Evolutionary conservation across 2,329 filamentous ascomycete genomes (phyloP).

Genomic region (Monilinia fructigena): DNA sequence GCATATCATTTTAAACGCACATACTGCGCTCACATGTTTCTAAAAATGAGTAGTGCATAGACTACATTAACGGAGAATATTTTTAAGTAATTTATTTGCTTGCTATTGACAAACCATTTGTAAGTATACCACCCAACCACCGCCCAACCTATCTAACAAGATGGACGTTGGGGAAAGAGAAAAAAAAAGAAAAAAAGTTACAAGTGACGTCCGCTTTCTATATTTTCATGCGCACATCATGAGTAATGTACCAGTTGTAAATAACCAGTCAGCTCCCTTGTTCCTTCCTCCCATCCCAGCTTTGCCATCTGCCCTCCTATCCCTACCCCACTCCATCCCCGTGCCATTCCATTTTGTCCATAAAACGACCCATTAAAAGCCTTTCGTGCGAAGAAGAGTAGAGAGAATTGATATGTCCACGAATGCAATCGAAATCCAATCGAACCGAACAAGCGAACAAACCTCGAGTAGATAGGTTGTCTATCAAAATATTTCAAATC

Average conservation of each 20-base stretch:
- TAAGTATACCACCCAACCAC: background rate
- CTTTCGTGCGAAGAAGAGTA: background rate
- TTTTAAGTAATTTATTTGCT: background rate
- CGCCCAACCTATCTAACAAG: background rate
- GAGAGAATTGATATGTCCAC: background rate
- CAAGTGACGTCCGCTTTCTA: background rate
- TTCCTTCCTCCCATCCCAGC: background rate
- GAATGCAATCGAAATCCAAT: constrained; percentile 1
- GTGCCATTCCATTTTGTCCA: background rate
- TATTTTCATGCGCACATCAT: background rate
- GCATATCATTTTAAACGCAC: background rate
- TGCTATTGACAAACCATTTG: background rate
- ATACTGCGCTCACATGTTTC: background rate
- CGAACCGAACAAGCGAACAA: background rate
- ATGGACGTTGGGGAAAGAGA: background rate
- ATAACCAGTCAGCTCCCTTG: background rate
- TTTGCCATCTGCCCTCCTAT: background rate
- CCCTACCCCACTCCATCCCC: too few relatives aligned
- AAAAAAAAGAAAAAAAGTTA: background rate
- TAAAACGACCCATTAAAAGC: background rate
- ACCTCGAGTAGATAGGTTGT: background rate
- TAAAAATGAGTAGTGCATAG: background rate
- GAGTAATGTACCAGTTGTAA: background rate
- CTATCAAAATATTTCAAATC: constrained; percentile 3
- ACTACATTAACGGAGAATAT: background rate